phyloP scores from a whole-genome alignment of 1,284 basidiomycete species.

The Meripilus lineatus region DNA sequence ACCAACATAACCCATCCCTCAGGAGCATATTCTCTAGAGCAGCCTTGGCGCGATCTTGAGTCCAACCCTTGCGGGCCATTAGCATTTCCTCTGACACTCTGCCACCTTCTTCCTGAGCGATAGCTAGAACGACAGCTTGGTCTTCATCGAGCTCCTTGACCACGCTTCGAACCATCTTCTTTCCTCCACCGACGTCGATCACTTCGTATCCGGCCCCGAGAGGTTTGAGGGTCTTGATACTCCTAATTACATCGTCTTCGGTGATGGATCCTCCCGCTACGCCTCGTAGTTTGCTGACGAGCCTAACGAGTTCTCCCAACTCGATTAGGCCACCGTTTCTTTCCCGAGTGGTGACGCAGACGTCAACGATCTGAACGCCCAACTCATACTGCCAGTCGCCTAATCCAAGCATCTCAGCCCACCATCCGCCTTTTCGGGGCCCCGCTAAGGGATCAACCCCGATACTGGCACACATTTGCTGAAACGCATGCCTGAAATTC shows the following conservation, averaged over 20 bases:
- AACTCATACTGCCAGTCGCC: conserved; percentile 97
- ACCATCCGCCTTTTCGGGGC: conserved; percentile 83
- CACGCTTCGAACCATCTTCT: conserved; percentile 68
- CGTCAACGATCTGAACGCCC: conserved; percentile 95
- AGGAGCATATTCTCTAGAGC: conserved; percentile 89
- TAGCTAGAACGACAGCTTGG: conserved; percentile 68
- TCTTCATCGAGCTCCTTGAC: conserved; percentile 81
- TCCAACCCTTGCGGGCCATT: conserved; percentile 69
- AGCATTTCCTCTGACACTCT: conserved; percentile 58
- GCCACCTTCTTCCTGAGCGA: conserved; percentile 68
- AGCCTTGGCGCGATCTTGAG: conserved; percentile 64
- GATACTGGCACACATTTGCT: conserved; percentile 93
- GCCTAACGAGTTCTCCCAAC: conserved; percentile 77
- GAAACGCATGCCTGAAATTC: conserved; percentile 87
- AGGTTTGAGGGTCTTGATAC: conserved; percentile 85
- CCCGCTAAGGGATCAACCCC: conserved; percentile 94
- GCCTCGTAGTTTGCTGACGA: conserved; percentile 75
- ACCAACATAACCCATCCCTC: conserved; percentile 90
- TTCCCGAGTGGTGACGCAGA: conserved; percentile 87
- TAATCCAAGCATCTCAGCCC: conserved; percentile 81
- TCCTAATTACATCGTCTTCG: conserved; percentile 80
- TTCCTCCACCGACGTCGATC: conserved; percentile 60
- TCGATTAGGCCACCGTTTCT: conserved; percentile 91
- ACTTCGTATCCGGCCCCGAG: conserved; percentile 89
- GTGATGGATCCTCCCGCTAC: conserved; percentile 62